Conservation (phyloP, 495 filamentous ascomycete species). For the Tetracladium setigerum region DNA sequence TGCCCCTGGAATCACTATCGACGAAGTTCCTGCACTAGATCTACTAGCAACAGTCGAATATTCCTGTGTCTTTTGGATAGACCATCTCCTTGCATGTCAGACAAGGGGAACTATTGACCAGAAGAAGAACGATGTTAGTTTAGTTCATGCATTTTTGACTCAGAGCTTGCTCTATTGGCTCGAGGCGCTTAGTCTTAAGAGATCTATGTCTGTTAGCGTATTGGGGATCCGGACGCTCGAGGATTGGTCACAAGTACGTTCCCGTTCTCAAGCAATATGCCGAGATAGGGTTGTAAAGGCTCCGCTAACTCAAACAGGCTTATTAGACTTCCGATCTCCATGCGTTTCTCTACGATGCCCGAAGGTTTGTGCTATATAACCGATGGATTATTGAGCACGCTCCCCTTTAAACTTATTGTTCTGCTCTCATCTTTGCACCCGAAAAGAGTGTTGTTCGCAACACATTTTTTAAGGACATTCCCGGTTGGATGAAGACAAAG, state of each 20-base stretch:
- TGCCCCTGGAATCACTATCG: constrained; percentile 10
- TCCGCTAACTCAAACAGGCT: no score
- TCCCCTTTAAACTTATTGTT: constrained; percentile 23
- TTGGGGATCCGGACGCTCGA: constrained; percentile 7
- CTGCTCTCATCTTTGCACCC: constrained; percentile 25
- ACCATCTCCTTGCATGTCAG: constrained; percentile 2
- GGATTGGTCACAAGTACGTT: neutral
- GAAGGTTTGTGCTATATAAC: constrained; percentile 6
- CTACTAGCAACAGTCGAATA: constrained; percentile 9
- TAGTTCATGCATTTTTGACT: constrained; percentile 28
- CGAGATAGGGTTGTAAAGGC: neutral
- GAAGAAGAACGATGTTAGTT: constrained; percentile 15
- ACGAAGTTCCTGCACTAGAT: constrained; percentile 10
- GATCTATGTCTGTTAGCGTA: constrained; percentile 21
- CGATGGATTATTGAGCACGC: constrained; percentile 15
- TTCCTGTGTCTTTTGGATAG: constrained; percentile 13
- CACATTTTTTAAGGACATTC: neutral
- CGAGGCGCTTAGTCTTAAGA: constrained; percentile 35
- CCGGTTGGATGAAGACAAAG: neutral
- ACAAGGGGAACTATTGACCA: neutral
- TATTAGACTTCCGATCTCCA: constrained; percentile 1
- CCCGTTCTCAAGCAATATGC: no score
- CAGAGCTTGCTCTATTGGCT: constrained; percentile 39
- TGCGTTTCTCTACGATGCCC: constrained; percentile 8
- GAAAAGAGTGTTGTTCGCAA: constrained; percentile 14